Conservation (phyloP, 495 filamentous ascomycete genomes). For the Elaphomyces granulatus region DNA sequence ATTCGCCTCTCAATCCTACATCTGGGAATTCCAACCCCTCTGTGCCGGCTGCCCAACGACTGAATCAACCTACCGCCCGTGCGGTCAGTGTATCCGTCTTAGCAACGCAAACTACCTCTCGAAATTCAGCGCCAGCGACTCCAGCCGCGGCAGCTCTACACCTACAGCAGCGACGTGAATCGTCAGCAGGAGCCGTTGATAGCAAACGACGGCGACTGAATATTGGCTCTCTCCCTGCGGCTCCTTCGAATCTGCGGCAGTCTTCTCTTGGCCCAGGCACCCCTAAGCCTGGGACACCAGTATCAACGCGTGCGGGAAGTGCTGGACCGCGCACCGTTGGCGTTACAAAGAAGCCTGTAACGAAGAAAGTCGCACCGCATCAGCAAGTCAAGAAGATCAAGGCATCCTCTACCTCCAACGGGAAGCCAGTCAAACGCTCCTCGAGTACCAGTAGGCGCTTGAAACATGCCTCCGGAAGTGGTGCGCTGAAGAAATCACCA, state of each 20-base stretch:
- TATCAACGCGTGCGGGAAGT: slow-evolving; percentile 50
- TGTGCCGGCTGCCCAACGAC: slow-evolving; percentile 30
- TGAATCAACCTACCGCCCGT: slow-evolving; percentile 29
- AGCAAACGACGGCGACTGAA: slow-evolving; percentile 64
- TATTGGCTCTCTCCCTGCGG: slow-evolving; percentile 48
- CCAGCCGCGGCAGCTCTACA: slow-evolving; percentile 47
- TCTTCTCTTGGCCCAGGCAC: slow-evolving; percentile 73
- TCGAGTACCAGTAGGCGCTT: slow-evolving; percentile 27
- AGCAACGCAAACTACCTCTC: slow-evolving; percentile 11
- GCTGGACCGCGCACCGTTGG: slow-evolving; percentile 42
- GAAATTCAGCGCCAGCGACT: slow-evolving; percentile 49
- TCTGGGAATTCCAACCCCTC: slow-evolving; percentile 31
- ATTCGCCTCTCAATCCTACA: slow-evolving; percentile 26
- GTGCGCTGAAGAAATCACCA: slow-evolving; percentile 39
- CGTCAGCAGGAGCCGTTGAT: slow-evolving; percentile 56
- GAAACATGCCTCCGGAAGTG: slow-evolving; percentile 23
- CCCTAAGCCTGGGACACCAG: slow-evolving; percentile 62
- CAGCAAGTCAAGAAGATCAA: slow-evolving; percentile 45
- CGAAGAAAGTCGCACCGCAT: slow-evolving; percentile 54
- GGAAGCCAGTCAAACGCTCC: slow-evolving; percentile 40
- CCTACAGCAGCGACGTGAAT: slow-evolving; percentile 55
- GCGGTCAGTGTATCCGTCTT: slow-evolving; percentile 10
- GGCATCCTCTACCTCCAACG: slow-evolving; percentile 25
- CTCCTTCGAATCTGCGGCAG: slow-evolving; percentile 65
- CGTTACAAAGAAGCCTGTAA: slow-evolving; percentile 35